phyloP scores from a whole-genome alignment of 352 stramenopile species.

The Poterioochromonas sp. region DNA sequence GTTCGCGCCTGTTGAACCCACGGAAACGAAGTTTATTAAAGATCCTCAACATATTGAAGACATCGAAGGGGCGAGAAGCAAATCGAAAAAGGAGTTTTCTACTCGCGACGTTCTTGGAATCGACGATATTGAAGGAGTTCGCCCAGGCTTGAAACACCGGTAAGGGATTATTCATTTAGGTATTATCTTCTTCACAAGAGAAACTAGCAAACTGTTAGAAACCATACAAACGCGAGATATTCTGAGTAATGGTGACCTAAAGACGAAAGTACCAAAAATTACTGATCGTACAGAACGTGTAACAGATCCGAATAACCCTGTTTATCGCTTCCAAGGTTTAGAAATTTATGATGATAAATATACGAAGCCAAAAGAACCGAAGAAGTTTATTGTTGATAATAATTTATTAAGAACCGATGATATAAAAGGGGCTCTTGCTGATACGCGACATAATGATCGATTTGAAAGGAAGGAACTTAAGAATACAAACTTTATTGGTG shows the following conservation, averaged over 20 bases:
- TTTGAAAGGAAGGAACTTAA: slow-evolving; percentile 48
- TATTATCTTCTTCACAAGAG: background rate
- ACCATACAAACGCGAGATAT: slow-evolving; percentile 38
- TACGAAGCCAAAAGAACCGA: background rate
- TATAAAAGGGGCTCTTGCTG: slow-evolving; percentile 47
- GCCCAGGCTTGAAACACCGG: slow-evolving; percentile 36
- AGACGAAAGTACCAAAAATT: slow-evolving; percentile 33
- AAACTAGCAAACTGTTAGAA: slow-evolving; percentile 38
- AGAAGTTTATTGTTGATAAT: slow-evolving; percentile 43
- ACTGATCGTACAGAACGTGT: slow-evolving; percentile 26
- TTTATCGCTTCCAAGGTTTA: slow-evolving; percentile 1
- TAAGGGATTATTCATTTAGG: slow-evolving; percentile 27
- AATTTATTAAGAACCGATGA: slow-evolving; percentile 48
- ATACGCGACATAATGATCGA: slow-evolving; percentile 42
- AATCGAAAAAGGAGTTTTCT: slow-evolving; percentile 38
- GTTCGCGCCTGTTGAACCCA: slow-evolving; percentile 35
- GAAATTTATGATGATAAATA: slow-evolving; percentile 3
- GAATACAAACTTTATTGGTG: slow-evolving; percentile 52
- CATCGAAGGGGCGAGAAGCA: slow-evolving; percentile 49
- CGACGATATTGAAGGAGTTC: slow-evolving; percentile 49
- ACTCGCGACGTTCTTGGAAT: slow-evolving; percentile 43
- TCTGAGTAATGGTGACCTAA: slow-evolving; percentile 46
- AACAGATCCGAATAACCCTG: background rate
- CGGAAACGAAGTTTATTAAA: slow-evolving; percentile 44
- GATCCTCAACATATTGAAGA: slow-evolving; percentile 48